phyloP scores from a whole-genome alignment of 345 rosid genomes.

The Garcia nutans region DNA sequence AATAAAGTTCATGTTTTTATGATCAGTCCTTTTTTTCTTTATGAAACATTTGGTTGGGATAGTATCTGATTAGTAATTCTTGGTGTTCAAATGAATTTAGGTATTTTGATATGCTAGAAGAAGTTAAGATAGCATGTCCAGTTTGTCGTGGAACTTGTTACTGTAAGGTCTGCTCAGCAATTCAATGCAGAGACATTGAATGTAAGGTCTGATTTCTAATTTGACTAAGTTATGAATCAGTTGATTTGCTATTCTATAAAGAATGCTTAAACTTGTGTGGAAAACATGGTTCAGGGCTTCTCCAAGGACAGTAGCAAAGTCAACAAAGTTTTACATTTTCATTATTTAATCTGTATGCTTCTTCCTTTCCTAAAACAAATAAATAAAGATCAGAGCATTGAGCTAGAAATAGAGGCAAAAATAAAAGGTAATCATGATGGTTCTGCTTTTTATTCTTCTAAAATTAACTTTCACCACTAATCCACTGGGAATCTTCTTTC shows the following conservation, averaged over 20 bases:
- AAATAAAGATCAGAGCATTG: constrained; percentile 56
- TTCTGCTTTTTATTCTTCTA: constrained; percentile 14
- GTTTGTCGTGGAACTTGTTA: constrained; percentile 79
- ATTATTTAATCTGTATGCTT: constrained; percentile 83
- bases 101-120: constrained; percentile 63
- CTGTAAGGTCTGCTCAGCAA: constrained; percentile 69
- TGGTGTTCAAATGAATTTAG: constrained; percentile 38
- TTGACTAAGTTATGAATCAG: constrained; percentile 5
- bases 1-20: background rate
- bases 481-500: constrained; percentile 14
- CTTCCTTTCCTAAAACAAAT: constrained; percentile 83
- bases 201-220: constrained; percentile 69
- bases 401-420: constrained; percentile 68
- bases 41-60: constrained; percentile 11
- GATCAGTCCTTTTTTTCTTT: background rate
- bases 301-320: constrained; percentile 41
- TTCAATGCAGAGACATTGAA: constrained; percentile 52
- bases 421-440: constrained; percentile 47
- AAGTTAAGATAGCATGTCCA: constrained; percentile 77
- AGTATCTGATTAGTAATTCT: constrained; percentile 5
- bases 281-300: constrained; percentile 52
- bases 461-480: constrained; percentile 1
- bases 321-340: constrained; percentile 67
- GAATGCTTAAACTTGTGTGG: constrained; percentile 16
- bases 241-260: constrained; percentile 18